phyloP scores from a whole-genome alignment of 495 filamentous ascomycete genomes.

The Hypoxylon lienhwacheense region DNA sequence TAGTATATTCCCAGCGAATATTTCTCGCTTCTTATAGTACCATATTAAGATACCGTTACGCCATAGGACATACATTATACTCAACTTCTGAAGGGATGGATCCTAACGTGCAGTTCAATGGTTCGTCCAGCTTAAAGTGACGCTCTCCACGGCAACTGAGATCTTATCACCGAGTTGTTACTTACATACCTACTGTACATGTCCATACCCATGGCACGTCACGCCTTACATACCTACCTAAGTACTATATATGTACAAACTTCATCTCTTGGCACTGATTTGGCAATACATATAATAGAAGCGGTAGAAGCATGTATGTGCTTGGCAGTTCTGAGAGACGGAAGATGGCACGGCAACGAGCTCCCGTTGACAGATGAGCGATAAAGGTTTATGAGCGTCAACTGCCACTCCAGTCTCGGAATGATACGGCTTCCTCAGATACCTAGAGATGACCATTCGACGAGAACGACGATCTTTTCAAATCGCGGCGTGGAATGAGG shows the following conservation, averaged over 20 bases:
- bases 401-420: conserved; percentile 25
- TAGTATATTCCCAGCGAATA: too few relatives aligned
- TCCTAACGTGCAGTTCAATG: not conserved
- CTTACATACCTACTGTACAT: too few relatives aligned
- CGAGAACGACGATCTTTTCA: conserved; percentile 21
- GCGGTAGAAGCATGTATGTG: not conserved
- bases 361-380: conserved; percentile 6
- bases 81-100: conserved; percentile 4
- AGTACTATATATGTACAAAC: not conserved
- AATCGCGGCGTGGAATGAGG: conserved; percentile 21
- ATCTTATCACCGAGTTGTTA: conserved; percentile 21
- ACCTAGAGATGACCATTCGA: conserved; percentile 9
- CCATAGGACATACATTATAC: conserved; percentile 16
- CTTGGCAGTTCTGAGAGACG: too few relatives aligned
- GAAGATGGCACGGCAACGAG: not conserved
- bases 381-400: conserved; percentile 26
- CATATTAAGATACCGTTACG: conserved; percentile 20
- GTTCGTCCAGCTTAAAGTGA: too few relatives aligned
- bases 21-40: conserved; percentile 8
- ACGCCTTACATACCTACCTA: too few relatives aligned
- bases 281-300: not conserved
- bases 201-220: too few relatives aligned
- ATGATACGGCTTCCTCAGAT: conserved; percentile 20
- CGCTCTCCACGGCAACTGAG: conserved; percentile 13
- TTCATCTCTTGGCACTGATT: not conserved